Evolutionary conservation across 2,329 filamentous ascomycete species (phyloP), one percentile per base, ranked within the genome.

Genomic region (Dactylellina haptotyla): DNA sequence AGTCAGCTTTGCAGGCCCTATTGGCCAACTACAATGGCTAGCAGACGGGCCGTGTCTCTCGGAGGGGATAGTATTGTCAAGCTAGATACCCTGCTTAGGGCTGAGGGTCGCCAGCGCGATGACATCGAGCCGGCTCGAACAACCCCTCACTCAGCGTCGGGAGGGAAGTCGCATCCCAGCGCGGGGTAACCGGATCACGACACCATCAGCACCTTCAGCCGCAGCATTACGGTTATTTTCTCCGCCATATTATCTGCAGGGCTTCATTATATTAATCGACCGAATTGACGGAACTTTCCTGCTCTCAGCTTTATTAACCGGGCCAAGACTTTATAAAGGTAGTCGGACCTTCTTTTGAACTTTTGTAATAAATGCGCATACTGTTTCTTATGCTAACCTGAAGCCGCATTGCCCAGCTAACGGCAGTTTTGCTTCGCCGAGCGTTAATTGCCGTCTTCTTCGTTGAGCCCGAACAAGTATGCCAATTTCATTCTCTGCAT

Each of bases 121-220:
- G 66, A 64, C 66, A 64, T 71, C 58, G 30, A 51, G 30, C 32
- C 66, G 66, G 64, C 37, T 63, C 23, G 48, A 58, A 26, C 50
- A 32, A 71, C 66, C 66, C 66, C 66, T 63, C 66, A 51, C 32
- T 46, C 28, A 14, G 20, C 12, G 18, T 56, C 43, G 59, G 56
- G 23, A 41, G 12, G 51, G 30, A 26, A 32, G 48, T 32, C 41
- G 18, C 30, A 34, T 26, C 6, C 39, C 41, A 43, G 45, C 65
- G 57, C 50, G 66, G 66, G 58, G 66, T 71, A 71, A 56, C n/a
- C 45, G 30, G 50, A 32, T 57, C 50, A 65, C 39, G 53, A 51
- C 62, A 51, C 45, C 32, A 43, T 32, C 8, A 43, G 26, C 28
- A 32, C 25, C 8, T 26, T 67, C 63, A 67, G 63, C 63, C 63